A percentile compares a stretch with the other conserved stretches of the same genome.
phyloP scores from a whole-genome alignment of 1,139 yeast species.

The Pneumocystis jirovecii region DNA sequence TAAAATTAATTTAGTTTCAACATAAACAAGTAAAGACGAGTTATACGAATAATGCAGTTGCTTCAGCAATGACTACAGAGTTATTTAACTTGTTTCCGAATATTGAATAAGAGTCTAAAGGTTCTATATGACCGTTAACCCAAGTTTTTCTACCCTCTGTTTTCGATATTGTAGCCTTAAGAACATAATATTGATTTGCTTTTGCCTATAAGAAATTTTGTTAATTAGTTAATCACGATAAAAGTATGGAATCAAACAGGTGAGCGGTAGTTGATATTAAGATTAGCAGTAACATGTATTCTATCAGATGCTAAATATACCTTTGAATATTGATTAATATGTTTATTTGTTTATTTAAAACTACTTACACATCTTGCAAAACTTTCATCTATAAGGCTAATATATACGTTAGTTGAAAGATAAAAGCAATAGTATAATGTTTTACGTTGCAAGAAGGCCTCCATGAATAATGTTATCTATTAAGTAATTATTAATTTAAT shows the following conservation, averaged over 20 bases:
- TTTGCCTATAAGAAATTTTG: conserved; percentile 25
- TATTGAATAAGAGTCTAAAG: conserved; percentile 21
- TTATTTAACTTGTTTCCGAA: conserved; percentile 16
- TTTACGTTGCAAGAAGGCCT: conserved; percentile 57
- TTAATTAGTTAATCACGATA: not conserved
- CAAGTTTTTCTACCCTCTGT: conserved; percentile 67
- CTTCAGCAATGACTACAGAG: conserved; percentile 18
- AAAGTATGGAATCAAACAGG: conserved; percentile 27
- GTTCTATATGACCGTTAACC: conserved; percentile 48
- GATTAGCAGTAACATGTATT: conserved; percentile 80
- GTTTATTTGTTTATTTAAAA: too few species aligned
- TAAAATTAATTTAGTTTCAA: conserved; percentile 16
- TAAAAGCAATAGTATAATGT: not conserved
- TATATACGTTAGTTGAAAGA: not conserved
- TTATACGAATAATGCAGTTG: conserved; percentile 19
- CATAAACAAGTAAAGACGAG: not conserved
- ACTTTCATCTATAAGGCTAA: conserved; percentile 63
- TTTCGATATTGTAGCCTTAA: conserved; percentile 53
- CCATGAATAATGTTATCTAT: conserved; percentile 63
- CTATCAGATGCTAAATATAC: conserved; percentile 73
- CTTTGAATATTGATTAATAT: not conserved
- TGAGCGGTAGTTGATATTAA: conserved; percentile 48
- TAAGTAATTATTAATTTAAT: not conserved
- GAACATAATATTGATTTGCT: conserved; percentile 49
- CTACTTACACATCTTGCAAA: conserved; percentile 48